Base-by-base conservation (phyloP, 768 basidiomycete genomes). In the Boletellus emodensis region DNA sequence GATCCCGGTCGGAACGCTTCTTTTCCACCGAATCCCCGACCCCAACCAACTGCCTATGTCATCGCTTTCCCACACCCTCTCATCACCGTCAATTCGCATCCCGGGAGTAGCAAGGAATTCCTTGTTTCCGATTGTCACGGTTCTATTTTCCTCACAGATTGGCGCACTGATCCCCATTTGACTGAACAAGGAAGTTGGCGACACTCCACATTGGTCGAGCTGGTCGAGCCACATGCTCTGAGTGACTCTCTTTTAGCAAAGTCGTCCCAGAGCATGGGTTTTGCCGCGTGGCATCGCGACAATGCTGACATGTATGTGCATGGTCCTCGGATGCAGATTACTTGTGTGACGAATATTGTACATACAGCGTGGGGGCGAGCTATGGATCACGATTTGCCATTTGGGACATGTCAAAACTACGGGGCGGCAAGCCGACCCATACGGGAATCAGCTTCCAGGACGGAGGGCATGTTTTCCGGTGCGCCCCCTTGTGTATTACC, bases 11-110 rank as follows among this genome's bases (percentile, higher is more conserved):
- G 63, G 15, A 53, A 60, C 20, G 58, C 59, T 40, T 64, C 72
- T 14, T 66, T 70, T 14, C 61, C 61, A 5, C 60, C 66, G 20
- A 40, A 33, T 42, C 50, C 75, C 33, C 74, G 84, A 33, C 75
- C 79, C 6, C 86, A 88, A 50, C 90, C 90, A 9, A 87, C 87
- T 13, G 85, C 87, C 26, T 87, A 87, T 68, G 84, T 81, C 37
- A 83, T 88, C 54, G 64, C 80, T 35, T 90, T 90, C 64, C 72
- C 84, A 6, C 81, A 87, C 61, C 81, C 88, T n/a, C 73, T 92
- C 39, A 76, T 72, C 32, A 73, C 84, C 28, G 81, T 92, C 60
- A 72, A 75, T 63, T 77, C 85, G 24, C 90, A 92, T 60, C 82
- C 86, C 3, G 72, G 74, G 13, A 85, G 82, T 28, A 81, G 82